These are phyloP conservation scores for Porphyrellus sp. DNA, from an alignment of 1,284 basidiomycete species.

Conservation along the genomic window DNA sequence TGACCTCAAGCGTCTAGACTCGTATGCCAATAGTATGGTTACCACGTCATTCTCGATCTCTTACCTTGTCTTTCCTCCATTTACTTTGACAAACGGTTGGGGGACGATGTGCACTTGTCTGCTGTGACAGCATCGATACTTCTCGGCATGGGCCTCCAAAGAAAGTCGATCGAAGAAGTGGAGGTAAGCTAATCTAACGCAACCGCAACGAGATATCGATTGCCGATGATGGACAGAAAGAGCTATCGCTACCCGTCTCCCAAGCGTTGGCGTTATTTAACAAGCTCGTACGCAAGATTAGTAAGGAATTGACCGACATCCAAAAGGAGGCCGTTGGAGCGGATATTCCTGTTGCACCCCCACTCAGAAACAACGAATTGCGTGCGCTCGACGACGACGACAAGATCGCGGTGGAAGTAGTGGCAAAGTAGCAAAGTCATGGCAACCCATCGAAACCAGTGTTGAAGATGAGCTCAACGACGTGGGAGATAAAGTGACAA, in stretches of 20 bases:
- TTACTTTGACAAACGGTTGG: slow-evolving; percentile 83
- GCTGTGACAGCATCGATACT: slow-evolving; percentile 89
- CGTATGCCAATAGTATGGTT: slow-evolving; percentile 96
- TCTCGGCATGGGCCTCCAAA: slow-evolving; percentile 86
- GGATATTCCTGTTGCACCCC: slow-evolving; percentile 42
- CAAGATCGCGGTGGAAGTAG: slow-evolving; percentile 22
- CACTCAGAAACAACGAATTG: slow-evolving; percentile 10
- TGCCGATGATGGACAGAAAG: slow-evolving; percentile 44
- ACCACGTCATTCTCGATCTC: slow-evolving; percentile 93
- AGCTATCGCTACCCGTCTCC: slow-evolving; percentile 80
- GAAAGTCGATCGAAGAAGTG: slow-evolving; percentile 88
- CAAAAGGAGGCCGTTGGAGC: slow-evolving; percentile 76
- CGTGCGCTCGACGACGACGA: slow-evolving; percentile 7
- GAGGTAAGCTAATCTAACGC: slow-evolving; percentile 50
- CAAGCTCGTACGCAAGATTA: slow-evolving; percentile 87
- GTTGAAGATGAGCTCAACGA: slow-evolving; percentile 69
- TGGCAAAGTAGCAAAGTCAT: slow-evolving; percentile 29
- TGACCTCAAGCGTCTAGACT: slow-evolving; percentile 93
- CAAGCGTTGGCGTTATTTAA: slow-evolving; percentile 91
- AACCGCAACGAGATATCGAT: slow-evolving; percentile 4
- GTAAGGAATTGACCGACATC: slow-evolving; percentile 75
- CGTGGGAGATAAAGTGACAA: slow-evolving; percentile 58
- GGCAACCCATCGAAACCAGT: slow-evolving; percentile 52
- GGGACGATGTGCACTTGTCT: slow-evolving; percentile 61
- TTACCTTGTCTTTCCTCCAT: slow-evolving; percentile 78